These are phyloP conservation scores for Pseudocercospora macadamiae DNA, from an alignment of 2,329 filamentous ascomycete genomes.

Conservation along the genomic window DNA sequence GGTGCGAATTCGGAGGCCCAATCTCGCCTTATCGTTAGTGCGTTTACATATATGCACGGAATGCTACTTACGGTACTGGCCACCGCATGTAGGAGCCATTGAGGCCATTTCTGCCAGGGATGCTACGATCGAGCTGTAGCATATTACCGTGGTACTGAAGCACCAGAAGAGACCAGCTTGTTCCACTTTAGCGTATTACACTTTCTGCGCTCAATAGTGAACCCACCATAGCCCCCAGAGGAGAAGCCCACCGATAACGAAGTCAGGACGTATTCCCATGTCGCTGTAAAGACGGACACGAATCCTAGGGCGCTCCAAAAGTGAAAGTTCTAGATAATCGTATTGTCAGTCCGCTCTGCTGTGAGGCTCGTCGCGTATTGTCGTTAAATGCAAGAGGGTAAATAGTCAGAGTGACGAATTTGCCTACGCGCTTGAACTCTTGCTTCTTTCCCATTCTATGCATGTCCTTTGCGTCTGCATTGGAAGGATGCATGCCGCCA, in stretches of 20 bases:
- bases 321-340: no score
- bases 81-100: constrained; percentile 34
- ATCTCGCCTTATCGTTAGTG: no score
- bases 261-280: constrained; percentile 26
- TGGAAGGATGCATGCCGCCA: no score
- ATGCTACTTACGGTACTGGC: no score
- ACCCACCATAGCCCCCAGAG: constrained; percentile 27
- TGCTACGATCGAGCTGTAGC: constrained; percentile 24
- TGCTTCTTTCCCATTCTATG: constrained; percentile 30
- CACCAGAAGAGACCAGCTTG: constrained; percentile 14
- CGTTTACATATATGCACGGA: no score
- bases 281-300: constrained; percentile 20
- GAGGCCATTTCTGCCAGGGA: constrained; percentile 30
- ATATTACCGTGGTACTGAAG: constrained; percentile 24
- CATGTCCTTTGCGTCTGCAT: constrained; percentile 21
- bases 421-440: constrained; percentile 24
- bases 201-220: no score
- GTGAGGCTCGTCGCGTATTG: no score
- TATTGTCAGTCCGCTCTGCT: no score
- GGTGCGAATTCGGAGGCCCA: constrained; percentile 26
- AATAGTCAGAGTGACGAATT: no score
- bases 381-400: no score
- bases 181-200: no score
- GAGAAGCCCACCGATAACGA: constrained; percentile 20
- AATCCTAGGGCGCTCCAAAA: constrained; percentile 24